Percentiles rank a stretch among this genome's conserved stretches.
Conservation (phyloP, 441 rosid genomes). For the Croton laevigatus region DNA sequence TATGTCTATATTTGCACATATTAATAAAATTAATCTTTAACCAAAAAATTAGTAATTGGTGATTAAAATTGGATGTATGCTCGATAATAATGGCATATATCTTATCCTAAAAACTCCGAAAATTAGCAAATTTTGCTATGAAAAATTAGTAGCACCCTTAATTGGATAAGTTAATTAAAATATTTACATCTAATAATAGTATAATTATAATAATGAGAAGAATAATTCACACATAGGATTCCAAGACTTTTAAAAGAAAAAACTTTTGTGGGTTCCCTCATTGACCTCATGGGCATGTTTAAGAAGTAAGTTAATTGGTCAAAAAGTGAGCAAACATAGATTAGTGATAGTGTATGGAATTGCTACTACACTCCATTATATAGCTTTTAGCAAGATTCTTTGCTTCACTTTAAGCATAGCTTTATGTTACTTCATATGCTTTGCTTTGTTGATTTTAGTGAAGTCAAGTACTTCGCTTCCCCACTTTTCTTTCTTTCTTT, state of each 20-base stretch:
- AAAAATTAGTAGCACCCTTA: too few species aligned
- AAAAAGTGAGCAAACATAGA: slow-evolving; percentile 57
- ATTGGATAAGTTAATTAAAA: background rate
- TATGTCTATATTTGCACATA: too few species aligned
- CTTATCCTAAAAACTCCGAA: too few species aligned
- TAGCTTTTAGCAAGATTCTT: slow-evolving; percentile 80
- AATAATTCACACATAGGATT: slow-evolving; percentile 46
- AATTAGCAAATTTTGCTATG: too few species aligned
- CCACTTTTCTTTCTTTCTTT: background rate
- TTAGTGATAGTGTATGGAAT: slow-evolving; percentile 39
- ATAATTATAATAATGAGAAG: background rate
- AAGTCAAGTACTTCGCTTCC: slow-evolving; percentile 48
- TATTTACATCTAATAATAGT: background rate
- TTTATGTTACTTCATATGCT: slow-evolving; percentile 48
- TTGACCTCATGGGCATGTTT: slow-evolving; percentile 43
- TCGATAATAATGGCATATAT: too few species aligned
- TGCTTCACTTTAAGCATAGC: slow-evolving; percentile 51
- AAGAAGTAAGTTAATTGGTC: slow-evolving; percentile 33
- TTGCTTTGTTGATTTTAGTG: slow-evolving; percentile 56
- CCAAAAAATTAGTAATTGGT: too few species aligned
- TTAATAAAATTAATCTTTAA: too few species aligned
- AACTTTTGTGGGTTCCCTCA: slow-evolving; percentile 48
- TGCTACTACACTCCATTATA: slow-evolving; percentile 75
- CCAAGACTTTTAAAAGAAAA: slow-evolving; percentile 36
- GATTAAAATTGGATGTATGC: too few species aligned